Conservation (phyloP, 331 rosid species). For the Ulmus americana region DNA sequence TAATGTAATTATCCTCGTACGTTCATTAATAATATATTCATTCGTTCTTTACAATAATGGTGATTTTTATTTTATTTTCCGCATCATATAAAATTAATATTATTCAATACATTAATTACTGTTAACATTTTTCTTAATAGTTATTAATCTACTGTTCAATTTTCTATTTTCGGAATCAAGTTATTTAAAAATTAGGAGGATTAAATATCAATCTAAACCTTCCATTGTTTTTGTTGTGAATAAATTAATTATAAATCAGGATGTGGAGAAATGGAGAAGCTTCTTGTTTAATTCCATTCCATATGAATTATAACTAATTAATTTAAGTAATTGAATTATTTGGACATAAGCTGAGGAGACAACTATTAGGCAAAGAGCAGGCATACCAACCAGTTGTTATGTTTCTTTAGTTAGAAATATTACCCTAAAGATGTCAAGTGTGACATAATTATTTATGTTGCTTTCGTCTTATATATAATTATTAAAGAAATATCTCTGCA, state of each 20-base stretch:
- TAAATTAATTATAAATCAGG: not conserved
- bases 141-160: not conserved
- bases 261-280: not conserved
- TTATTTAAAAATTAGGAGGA: too few species aligned
- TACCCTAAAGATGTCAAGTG: too few species aligned
- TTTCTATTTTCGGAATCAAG: too few species aligned
- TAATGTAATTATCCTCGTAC: too few species aligned
- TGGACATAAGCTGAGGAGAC: constrained; percentile 1
- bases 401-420: not conserved
- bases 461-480: too few species aligned
- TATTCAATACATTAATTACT: not conserved
- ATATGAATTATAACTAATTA: not conserved
- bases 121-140: not conserved
- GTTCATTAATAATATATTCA: too few species aligned
- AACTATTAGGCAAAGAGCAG: not conserved
- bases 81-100: not conserved
- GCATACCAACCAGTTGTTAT: not conserved
- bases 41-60: too few species aligned
- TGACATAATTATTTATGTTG: too few species aligned
- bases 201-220: too few species aligned
- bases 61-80: too few species aligned
- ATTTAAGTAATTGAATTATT: not conserved
- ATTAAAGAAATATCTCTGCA: too few species aligned
- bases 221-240: too few species aligned
- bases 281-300: not conserved